These are phyloP conservation scores for Phytophthora nicotianae DNA, from an alignment of 352 stramenopile species.

Conservation along the genomic window DNA sequence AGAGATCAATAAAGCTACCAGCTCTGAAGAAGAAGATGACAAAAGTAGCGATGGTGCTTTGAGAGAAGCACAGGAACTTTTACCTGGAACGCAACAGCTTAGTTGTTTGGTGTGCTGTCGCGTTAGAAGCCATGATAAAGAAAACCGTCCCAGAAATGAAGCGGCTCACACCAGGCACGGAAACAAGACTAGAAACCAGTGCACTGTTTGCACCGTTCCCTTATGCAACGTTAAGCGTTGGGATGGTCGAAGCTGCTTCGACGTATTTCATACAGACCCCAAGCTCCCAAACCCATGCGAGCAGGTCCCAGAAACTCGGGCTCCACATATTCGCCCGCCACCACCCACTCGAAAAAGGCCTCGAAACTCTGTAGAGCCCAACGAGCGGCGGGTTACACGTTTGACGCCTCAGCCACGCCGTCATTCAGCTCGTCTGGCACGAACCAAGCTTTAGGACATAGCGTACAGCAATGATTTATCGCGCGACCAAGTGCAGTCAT, in stretches of 20 bases:
- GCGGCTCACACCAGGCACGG: background rate
- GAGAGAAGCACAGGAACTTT: background rate
- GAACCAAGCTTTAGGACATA: too few relatives aligned
- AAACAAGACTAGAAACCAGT: conserved; percentile 1
- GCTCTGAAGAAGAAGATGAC: too few relatives aligned
- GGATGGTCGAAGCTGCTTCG: background rate
- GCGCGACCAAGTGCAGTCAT: too few relatives aligned
- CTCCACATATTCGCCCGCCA: background rate
- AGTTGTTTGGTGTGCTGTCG: background rate
- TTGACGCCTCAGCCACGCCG: too few relatives aligned
- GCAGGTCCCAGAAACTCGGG: too few relatives aligned
- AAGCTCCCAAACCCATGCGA: background rate
- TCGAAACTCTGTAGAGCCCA: background rate
- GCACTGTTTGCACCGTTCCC: background rate
- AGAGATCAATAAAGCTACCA: background rate
- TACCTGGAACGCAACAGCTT: background rate
- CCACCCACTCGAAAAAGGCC: conserved; percentile 1
- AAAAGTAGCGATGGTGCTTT: too few relatives aligned
- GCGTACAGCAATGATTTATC: too few relatives aligned
- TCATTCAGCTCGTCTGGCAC: too few relatives aligned
- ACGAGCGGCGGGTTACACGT: background rate
- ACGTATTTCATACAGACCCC: background rate
- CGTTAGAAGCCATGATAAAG: background rate
- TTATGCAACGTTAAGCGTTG: conserved; percentile 1
- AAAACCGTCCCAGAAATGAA: conserved; percentile 10